Evolutionary conservation across 2,329 filamentous ascomycete genomes (phyloP), one percentile per base, ranked within the genome.

Genomic region (Hymenoscyphus occultus): DNA sequence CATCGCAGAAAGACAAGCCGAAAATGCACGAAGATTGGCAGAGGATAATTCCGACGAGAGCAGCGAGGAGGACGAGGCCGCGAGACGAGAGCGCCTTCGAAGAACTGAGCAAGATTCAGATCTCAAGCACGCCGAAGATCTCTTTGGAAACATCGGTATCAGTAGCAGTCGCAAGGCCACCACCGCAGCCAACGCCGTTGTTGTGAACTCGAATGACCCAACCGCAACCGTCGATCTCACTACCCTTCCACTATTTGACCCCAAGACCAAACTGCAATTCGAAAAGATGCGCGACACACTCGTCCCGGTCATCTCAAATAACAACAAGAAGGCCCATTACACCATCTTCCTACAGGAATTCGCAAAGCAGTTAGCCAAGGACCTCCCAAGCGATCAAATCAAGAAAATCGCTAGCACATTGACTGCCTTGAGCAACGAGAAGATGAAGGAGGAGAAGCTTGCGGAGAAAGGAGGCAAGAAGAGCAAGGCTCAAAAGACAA

Each of bases 401-500:
- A 97, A 98, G 86, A 98, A 98, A 84, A 86, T 97, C 70, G 87
- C 92, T 13, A 96, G 91, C 78, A 85, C 86, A 5, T 80, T 99
- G 74, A 97, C 93, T n/a, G 90, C 93, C 5, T 84, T 97, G 64
- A 86, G 92, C 76, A 99, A 99, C 77, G 95, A 98, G 86, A 97
- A 96, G 85, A 90, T 98, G 90, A 96, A 93, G 83, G 93, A 97
- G 78, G 95, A 99, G 85, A 97, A 98, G 85, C 88, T 90, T 3
- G 87, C 91, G 3, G 92, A 97, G 70, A 97, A 97, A 84, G 89
- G 91, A 63, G 91, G 90, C 74, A 99, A 98, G 90, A 99, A 98
- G 87, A 88, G 84, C 72, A 98, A 98, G 86, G 93, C 93, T 4
- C 90, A 92, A 68, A 98, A 98, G 87, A 96, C 90, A 48, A 99